Evolutionary conservation across 1,284 basidiomycete genomes (phyloP).

Genomic region (Ceratobasidium sp.): DNA sequence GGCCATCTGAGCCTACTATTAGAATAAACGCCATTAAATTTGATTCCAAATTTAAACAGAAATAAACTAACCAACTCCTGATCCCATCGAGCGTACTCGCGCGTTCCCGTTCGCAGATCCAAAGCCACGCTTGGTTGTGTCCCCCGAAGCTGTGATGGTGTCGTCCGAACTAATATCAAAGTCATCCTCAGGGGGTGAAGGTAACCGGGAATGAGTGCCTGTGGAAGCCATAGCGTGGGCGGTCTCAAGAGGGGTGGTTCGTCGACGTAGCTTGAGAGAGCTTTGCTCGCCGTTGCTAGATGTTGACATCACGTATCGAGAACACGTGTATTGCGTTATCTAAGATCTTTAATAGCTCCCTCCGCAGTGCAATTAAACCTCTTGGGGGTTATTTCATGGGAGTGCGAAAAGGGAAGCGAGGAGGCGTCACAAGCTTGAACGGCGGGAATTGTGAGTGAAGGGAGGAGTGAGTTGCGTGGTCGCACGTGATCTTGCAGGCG

Average conservation of each 20-base stretch:
- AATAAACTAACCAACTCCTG: not conserved
- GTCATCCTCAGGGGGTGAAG: conserved; percentile 21
- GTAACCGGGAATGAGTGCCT: conserved; percentile 12
- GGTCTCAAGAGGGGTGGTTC: conserved; percentile 26
- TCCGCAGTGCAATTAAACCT: too few relatives aligned
- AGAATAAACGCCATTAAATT: not conserved
- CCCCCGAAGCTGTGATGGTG: conserved; percentile 1
- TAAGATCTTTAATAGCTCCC: too few relatives aligned
- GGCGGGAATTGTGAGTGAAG: too few relatives aligned
- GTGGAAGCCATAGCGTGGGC: not conserved
- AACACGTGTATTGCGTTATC: too few relatives aligned
- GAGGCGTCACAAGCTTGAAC: too few relatives aligned
- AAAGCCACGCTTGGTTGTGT: not conserved
- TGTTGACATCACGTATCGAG: too few relatives aligned
- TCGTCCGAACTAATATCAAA: conserved; percentile 32
- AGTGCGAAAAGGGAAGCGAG: too few relatives aligned
- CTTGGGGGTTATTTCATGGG: too few relatives aligned
- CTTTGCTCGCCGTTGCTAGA: too few relatives aligned
- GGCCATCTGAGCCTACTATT: not conserved
- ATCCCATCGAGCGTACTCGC: not conserved
- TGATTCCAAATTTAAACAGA: not conserved
- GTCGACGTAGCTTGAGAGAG: conserved; percentile 9
- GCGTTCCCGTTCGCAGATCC: not conserved
- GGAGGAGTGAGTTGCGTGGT: too few relatives aligned
- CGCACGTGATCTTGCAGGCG: too few relatives aligned